Conservation (phyloP, 805 yeast genomes). For the Metschnikowia reukaufii region DNA sequence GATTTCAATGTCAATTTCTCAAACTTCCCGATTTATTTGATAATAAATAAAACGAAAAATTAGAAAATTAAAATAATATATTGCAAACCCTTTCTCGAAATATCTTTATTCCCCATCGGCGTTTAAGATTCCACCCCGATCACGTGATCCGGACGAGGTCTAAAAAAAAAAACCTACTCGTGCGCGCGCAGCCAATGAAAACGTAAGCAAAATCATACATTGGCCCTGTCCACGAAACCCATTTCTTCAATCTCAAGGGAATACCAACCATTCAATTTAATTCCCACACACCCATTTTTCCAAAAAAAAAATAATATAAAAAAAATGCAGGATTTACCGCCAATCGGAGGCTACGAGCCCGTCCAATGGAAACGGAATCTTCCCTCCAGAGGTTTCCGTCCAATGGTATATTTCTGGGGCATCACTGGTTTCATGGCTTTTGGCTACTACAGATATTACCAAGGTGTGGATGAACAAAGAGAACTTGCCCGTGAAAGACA, state of each 20-base stretch:
- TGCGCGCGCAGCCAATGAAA: conserved; percentile 19
- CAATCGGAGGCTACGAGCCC: conserved; percentile 80
- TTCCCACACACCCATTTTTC: neutral
- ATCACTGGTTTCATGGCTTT: conserved; percentile 63
- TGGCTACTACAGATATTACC: conserved; percentile 66
- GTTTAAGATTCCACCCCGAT: no score
- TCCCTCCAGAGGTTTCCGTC: conserved; percentile 84
- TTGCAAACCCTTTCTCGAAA: no score
- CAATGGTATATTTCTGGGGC: conserved; percentile 66
- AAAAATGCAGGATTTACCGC: conserved; percentile 77
- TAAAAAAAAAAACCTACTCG: neutral
- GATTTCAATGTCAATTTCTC: no score
- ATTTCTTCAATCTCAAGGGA: neutral
- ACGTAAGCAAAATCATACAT: conserved; percentile 12
- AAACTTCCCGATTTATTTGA: no score
- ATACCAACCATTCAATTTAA: no score
- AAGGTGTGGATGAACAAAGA: conserved; percentile 71
- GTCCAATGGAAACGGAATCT: conserved; percentile 87
- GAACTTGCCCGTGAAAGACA: conserved; percentile 73
- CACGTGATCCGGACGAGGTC: no score
- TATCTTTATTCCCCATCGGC: no score
- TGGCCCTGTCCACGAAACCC: no score
- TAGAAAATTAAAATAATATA: no score
- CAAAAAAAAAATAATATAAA: neutral
- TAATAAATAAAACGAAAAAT: no score